Percentiles rank a stretch among this genome's conserved stretches.
These are phyloP conservation scores for Colletotrichum siamense DNA, from an alignment of 2,329 filamentous ascomycete genomes.

Conservation along the genomic window DNA sequence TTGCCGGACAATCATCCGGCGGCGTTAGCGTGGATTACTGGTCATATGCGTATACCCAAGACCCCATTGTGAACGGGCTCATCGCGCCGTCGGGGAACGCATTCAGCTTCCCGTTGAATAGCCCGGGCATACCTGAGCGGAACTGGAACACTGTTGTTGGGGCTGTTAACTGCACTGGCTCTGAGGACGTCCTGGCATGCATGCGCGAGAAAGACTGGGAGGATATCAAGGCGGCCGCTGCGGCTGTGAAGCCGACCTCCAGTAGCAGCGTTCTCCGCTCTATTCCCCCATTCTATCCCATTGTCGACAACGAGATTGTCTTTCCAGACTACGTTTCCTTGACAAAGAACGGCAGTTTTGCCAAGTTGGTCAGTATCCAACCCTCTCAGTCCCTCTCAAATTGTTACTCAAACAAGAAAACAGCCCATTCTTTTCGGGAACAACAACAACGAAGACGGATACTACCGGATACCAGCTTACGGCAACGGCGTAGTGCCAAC, in stretches of 20 bases:
- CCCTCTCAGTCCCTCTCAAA: fast-evolving
- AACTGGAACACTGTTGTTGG: conserved; percentile 48
- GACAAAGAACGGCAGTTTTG: conserved; percentile 40
- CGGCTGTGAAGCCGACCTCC: conserved; percentile 33
- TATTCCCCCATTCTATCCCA: conserved; percentile 46
- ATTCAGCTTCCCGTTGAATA: conserved; percentile 49
- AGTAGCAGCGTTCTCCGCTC: conserved; percentile 41
- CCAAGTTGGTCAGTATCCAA: conserved; percentile 23
- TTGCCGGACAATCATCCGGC: conserved; percentile 52
- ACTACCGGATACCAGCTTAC: conserved; percentile 50
- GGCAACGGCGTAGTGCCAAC: conserved; percentile 43
- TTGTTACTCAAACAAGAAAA: not conserved
- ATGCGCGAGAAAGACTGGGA: conserved; percentile 41
- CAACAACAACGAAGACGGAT: conserved; percentile 52
- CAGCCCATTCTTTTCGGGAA: conserved; percentile 48
- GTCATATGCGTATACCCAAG: conserved; percentile 51
- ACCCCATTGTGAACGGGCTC: conserved; percentile 54
- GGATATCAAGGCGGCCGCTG: conserved; percentile 41
- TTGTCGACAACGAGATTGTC: conserved; percentile 42
- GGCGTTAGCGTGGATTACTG: conserved; percentile 47
- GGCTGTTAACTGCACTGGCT: conserved; percentile 33
- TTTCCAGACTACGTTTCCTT: conserved; percentile 44
- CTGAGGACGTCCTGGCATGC: conserved; percentile 35
- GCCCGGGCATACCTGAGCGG: conserved; percentile 32
- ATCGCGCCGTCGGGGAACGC: conserved; percentile 52